Conservation (phyloP, 371 early-diverging fungal species). For the Funneliformis caledonium region DNA sequence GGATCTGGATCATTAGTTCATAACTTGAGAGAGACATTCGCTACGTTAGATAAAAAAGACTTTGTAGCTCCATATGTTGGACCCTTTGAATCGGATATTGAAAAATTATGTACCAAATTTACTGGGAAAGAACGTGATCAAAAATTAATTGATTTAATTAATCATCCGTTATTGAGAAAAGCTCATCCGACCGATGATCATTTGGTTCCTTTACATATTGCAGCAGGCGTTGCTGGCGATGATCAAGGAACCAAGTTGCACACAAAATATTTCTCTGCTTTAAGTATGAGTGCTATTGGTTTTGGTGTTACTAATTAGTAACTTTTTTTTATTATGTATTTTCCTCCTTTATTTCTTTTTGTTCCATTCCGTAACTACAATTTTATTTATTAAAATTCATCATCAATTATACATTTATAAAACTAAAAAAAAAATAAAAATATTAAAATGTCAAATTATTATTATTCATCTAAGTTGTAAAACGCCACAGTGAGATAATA, state of each 20-base stretch:
- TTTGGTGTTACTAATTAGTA: neutral
- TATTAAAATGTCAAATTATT: too few species aligned
- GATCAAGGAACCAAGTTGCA: constrained; percentile 7
- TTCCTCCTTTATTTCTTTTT: too few species aligned
- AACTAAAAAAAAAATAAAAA: too few species aligned
- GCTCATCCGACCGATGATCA: constrained; percentile 33
- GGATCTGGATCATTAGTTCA: constrained; percentile 21
- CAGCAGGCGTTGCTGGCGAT: neutral
- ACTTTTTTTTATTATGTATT: neutral
- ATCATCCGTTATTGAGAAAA: constrained; percentile 18
- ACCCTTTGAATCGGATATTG: constrained; percentile 1
- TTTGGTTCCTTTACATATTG: constrained; percentile 29
- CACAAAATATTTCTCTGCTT: neutral
- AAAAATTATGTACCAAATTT: neutral
- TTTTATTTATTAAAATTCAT: too few species aligned
- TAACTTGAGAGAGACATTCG: constrained; percentile 4
- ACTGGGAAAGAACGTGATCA: constrained; percentile 9
- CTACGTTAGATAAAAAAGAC: neutral
- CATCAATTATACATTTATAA: too few species aligned
- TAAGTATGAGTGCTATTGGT: neutral
- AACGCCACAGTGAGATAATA: too few species aligned
- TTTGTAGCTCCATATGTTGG: neutral
- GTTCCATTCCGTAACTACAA: too few species aligned
- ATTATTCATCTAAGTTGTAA: too few species aligned
- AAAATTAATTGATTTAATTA: constrained; percentile 10